phyloP scores from a whole-genome alignment of 2,329 filamentous ascomycete genomes.

The Xylaria arbuscula region DNA sequence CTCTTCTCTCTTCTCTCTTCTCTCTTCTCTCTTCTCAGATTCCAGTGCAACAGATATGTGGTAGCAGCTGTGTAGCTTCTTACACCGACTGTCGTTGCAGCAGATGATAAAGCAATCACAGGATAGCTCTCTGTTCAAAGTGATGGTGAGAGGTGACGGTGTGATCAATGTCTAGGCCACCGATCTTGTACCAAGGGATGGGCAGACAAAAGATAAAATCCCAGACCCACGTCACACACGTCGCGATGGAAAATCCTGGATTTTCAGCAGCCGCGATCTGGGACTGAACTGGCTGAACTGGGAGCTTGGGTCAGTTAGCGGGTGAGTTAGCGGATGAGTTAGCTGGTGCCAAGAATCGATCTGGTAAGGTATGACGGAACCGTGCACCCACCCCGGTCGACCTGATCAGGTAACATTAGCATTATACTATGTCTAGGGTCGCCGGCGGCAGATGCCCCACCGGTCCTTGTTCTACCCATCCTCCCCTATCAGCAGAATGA shows the following conservation, averaged over 20 bases:
- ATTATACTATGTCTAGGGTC: not conserved
- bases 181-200: constrained; percentile 20
- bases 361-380: constrained; percentile 42
- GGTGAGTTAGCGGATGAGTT: constrained; percentile 16
- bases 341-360: constrained; percentile 26
- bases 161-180: constrained; percentile 34
- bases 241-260: constrained; percentile 29
- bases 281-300: too few relatives aligned
- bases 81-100: not conserved
- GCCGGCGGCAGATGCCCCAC: constrained; percentile 10
- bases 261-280: constrained; percentile 33
- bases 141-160: not conserved
- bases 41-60: not conserved
- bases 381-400: constrained; percentile 28
- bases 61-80: not conserved
- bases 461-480: not conserved
- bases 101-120: not conserved
- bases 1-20: not conserved
- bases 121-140: not conserved
- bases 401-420: constrained; percentile 3
- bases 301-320: constrained; percentile 10
- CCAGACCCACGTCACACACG: constrained; percentile 26
- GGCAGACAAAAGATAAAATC: constrained; percentile 13
- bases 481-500: not conserved
- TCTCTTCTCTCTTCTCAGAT: too few relatives aligned